Base-by-base conservation (phyloP, 2,329 filamentous ascomycete species). In the Aureobasidium vineae region DNA sequence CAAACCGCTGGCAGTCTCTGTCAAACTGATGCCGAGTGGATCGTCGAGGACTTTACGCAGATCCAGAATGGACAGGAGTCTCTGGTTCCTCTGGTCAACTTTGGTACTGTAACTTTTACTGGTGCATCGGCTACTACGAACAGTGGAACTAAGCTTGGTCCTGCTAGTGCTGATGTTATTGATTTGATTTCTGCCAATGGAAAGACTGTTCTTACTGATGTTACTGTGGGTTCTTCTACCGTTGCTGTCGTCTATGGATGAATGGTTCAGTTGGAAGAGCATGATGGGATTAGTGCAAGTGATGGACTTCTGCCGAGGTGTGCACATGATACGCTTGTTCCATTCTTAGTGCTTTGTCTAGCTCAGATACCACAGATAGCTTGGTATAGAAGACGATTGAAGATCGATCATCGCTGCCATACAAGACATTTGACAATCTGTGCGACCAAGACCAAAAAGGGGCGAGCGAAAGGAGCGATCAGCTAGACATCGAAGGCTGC, bases 21-120 rank as follows among this genome's bases (percentile, higher is more conserved):
- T 71, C 79, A 84, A 71, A 81, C 81, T 70, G 86, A 86, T 68
- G 85, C 84, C 13, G 85, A 88, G 72, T 88, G 85, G 85, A 87
- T 65, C 21, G n/a, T 66, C 26, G n/a, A 70, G 19, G n/a, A 66
- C 54, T 53, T 64, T 49, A 53, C 66, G 21, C 38, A 72, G 47
- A 21, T 69, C 47, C 6, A 45, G 10, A 69, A 73, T 3, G 75
- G 76, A 45, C 68, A 70, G 45, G 68, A 70, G 2, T 38, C 28
- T 21, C 77, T 81, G 61, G 80, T 85, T 4, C 71, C 77, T 0
- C 76, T 85, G 63, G 80, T 78, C 38, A 72, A 84, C 71, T 85
- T 84, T 67, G 79, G 79, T 16, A 77, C 73, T 5, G 77, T 84
- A 11, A 75, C 76, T 19, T 84, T 84, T 71, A 79, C 77, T 10